phyloP scores from a whole-genome alignment of 139 green algal genomes.

The Zygnema cylindricum region DNA sequence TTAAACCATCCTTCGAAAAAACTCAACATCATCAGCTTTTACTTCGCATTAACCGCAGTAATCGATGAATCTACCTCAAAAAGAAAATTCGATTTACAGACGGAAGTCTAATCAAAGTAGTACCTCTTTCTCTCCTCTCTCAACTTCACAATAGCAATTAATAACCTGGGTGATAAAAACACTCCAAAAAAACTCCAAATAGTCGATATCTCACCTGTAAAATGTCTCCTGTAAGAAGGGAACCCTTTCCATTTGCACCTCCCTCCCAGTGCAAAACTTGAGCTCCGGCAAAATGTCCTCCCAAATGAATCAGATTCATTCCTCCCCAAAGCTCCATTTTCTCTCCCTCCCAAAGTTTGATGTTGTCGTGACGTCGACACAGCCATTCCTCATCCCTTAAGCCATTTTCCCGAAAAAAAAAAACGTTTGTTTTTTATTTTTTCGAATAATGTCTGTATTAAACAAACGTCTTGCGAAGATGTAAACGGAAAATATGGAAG shows the following conservation, averaged over 20 bases:
- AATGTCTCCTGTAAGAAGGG: conserved; percentile 40
- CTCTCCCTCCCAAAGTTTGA: conserved; percentile 45
- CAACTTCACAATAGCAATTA: too few species aligned
- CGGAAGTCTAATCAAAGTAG: too few species aligned
- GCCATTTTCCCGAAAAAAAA: background rate
- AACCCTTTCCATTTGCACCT: conserved; percentile 34
- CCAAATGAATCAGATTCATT: conserved; percentile 32
- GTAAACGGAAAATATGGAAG: background rate
- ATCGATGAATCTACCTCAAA: too few species aligned
- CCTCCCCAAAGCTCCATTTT: background rate
- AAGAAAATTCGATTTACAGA: too few species aligned
- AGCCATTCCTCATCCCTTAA: conserved; percentile 26
- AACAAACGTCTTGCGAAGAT: background rate
- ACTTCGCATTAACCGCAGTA: too few species aligned
- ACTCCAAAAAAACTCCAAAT: too few species aligned
- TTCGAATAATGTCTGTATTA: background rate
- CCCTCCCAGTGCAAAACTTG: conserved; percentile 25
- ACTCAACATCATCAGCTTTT: too few species aligned
- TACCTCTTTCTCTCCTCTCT: too few species aligned
- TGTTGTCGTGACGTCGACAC: background rate
- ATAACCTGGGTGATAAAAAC: too few species aligned
- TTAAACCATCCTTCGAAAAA: too few species aligned
- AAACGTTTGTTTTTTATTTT: background rate
- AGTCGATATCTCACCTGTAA: conserved; percentile 36
- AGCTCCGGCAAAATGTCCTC: conserved; percentile 63